phyloP scores from a whole-genome alignment of 768 basidiomycete species.

The Suillus spraguei region DNA sequence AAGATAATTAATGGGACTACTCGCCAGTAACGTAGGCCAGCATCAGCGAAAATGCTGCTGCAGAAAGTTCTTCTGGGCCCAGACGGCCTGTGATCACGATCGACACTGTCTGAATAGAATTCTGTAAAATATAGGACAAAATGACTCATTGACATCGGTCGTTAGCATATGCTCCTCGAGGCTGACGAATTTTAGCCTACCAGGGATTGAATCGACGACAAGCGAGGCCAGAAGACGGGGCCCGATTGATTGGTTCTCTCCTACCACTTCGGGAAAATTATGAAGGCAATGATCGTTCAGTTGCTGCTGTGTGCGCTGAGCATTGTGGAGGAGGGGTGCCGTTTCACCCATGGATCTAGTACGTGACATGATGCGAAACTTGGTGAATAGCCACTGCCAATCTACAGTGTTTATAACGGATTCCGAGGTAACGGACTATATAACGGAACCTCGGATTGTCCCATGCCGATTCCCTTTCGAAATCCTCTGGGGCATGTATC shows the following conservation, averaged over 20 bases:
- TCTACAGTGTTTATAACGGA: constrained; percentile 20
- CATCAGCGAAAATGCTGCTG: constrained; percentile 75
- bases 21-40: constrained; percentile 78
- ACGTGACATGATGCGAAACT: constrained; percentile 18
- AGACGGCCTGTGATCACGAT: constrained; percentile 67
- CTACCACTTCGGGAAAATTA: constrained; percentile 33
- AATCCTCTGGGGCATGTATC: constrained; percentile 13
- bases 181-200: constrained; percentile 34
- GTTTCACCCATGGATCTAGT: constrained; percentile 29
- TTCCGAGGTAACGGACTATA: constrained; percentile 15
- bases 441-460: constrained; percentile 14
- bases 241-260: constrained; percentile 20
- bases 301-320: constrained; percentile 12
- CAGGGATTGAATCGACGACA: constrained; percentile 59
- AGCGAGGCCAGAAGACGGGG: constrained; percentile 47
- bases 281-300: constrained; percentile 17
- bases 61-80: constrained; percentile 70
- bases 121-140: constrained; percentile 71
- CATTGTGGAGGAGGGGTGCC: constrained; percentile 30
- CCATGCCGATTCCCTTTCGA: constrained; percentile 13
- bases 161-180: background rate
- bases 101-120: constrained; percentile 70
- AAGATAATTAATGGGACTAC: constrained; percentile 37
- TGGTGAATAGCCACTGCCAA: background rate
- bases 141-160: constrained; percentile 46